Evolutionary conservation across 768 basidiomycete species (phyloP).

Genomic region (Cyathus striatus): DNA sequence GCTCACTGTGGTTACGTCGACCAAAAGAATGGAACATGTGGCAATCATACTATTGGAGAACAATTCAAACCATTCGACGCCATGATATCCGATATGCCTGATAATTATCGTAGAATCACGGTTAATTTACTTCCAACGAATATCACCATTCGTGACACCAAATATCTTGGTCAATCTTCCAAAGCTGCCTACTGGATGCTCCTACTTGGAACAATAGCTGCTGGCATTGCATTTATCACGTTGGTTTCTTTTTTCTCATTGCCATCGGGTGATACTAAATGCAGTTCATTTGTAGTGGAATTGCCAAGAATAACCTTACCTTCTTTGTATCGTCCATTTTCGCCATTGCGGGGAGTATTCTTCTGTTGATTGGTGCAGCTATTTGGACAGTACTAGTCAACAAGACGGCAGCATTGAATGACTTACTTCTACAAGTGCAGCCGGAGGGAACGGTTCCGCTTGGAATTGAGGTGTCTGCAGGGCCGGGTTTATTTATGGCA

Average conservation of each 20-base stretch:
- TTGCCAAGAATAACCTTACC: slow-evolving; percentile 56
- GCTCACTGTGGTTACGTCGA: slow-evolving; percentile 72
- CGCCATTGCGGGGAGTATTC: slow-evolving; percentile 52
- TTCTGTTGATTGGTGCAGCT: slow-evolving; percentile 63
- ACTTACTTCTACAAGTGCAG: slow-evolving; percentile 29
- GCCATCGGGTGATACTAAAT: slow-evolving; percentile 7
- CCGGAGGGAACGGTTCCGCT: slow-evolving; percentile 31
- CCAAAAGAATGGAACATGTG: slow-evolving; percentile 54
- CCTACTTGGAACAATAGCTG: slow-evolving; percentile 64
- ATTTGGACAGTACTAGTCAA: slow-evolving; percentile 78
- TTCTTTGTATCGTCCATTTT: slow-evolving; percentile 66
- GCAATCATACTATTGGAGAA: slow-evolving; percentile 52
- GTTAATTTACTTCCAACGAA: slow-evolving; percentile 41
- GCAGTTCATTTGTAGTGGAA: slow-evolving; percentile 41
- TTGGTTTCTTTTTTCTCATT: slow-evolving; percentile 27
- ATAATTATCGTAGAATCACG: slow-evolving; percentile 56
- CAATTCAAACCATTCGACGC: slow-evolving; percentile 62
- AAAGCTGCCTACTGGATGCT: slow-evolving; percentile 73
- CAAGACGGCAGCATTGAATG: slow-evolving; percentile 57
- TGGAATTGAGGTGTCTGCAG: slow-evolving; percentile 61
- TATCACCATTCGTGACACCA: slow-evolving; percentile 54
- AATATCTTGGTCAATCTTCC: slow-evolving; percentile 57
- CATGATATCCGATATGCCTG: slow-evolving; percentile 62
- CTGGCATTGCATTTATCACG: slow-evolving; percentile 63
- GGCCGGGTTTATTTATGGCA: slow-evolving; percentile 56